Conservation (phyloP, 208 protist species). For the Leishmania martiniquensis region DNA sequence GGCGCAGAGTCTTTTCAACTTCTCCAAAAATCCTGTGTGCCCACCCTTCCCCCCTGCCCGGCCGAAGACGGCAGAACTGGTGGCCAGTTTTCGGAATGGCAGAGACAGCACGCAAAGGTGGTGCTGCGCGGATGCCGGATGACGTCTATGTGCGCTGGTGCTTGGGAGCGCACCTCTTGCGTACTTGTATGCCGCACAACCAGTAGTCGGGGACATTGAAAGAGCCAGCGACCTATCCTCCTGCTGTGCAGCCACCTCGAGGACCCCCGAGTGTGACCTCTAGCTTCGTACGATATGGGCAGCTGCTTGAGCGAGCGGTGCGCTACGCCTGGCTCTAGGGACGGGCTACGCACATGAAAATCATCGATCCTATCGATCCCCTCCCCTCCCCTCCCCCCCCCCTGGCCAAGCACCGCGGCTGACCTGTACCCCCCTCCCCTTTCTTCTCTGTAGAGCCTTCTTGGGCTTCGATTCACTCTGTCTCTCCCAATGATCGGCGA, state of each 20-base stretch:
- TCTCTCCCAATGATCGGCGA: too few species aligned
- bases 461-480: background rate
- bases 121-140: background rate
- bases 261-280: background rate
- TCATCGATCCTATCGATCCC: too few species aligned
- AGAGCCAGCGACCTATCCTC: background rate
- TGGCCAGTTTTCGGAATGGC: background rate
- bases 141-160: background rate
- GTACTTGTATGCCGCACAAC: background rate
- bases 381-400: background rate
- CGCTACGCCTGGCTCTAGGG: background rate
- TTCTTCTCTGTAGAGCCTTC: background rate
- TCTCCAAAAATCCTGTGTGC: slow-evolving; percentile 19
- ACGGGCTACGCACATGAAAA: background rate
- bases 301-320: background rate
- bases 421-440: background rate
- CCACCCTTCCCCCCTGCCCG: slow-evolving; percentile 1
- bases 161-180: background rate
- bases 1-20: slow-evolving; percentile 13
- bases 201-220: background rate
- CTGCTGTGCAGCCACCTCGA: background rate
- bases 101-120: background rate
- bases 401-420: background rate
- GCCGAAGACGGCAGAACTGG: background rate
- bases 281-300: background rate